Evolutionary conservation across 371 early-diverging fungal species (phyloP).

Genomic region (Actinomortierella ambigua): DNA sequence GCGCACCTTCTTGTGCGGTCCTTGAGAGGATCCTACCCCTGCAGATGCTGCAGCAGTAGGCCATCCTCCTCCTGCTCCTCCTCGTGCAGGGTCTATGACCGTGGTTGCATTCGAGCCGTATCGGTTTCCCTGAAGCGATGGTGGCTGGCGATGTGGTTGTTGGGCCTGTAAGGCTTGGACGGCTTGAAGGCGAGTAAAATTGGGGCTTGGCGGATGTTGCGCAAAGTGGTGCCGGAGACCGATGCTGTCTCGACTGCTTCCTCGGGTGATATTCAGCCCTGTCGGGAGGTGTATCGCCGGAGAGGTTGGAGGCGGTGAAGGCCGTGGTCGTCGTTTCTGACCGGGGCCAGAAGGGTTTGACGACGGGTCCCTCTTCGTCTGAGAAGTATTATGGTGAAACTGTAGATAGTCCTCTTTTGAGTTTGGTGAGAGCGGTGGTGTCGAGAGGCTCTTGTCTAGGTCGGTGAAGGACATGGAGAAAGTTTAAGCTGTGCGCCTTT

Average conservation of each 20-base stretch:
- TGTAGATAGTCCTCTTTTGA: neutral
- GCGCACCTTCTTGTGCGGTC: conserved; percentile 28
- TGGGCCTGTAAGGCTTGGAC: too few relatives aligned
- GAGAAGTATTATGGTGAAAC: neutral
- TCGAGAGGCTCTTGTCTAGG: conserved; percentile 24
- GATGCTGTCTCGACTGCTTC: conserved; percentile 24
- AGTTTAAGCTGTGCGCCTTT: neutral
- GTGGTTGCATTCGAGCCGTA: too few relatives aligned
- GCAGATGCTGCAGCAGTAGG: too few relatives aligned
- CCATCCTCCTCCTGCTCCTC: too few relatives aligned
- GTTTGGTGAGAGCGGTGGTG: conserved; percentile 27
- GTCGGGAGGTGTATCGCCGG: conserved; percentile 6
- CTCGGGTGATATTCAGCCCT: conserved; percentile 18
- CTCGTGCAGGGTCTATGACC: too few relatives aligned
- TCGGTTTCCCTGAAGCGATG: too few relatives aligned
- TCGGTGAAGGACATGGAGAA: conserved; percentile 31
- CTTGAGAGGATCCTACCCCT: conserved; percentile 5
- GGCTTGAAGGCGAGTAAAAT: too few relatives aligned
- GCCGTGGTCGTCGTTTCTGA: neutral
- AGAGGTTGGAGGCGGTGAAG: neutral
- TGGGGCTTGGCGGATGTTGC: too few relatives aligned
- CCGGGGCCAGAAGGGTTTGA: neutral
- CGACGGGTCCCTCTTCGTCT: too few relatives aligned
- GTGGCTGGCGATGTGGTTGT: too few relatives aligned
- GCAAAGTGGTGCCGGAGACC: conserved; percentile 11